Evolutionary conservation across 2,329 filamentous ascomycete species (phyloP).

Genomic region (Ascosphaera apis): DNA sequence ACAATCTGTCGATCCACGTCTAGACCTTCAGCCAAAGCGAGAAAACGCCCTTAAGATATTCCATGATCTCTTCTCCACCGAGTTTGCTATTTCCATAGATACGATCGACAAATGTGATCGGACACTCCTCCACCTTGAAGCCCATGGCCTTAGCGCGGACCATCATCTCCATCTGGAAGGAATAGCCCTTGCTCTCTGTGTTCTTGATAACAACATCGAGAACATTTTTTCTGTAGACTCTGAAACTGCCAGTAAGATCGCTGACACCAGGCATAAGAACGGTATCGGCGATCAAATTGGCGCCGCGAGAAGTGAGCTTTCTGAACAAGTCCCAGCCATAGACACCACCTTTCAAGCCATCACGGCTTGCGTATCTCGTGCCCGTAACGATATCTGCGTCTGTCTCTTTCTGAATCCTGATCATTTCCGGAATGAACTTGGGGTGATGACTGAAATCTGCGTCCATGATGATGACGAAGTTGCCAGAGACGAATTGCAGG

Average conservation of each 20-base stretch:
- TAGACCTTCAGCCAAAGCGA: conserved; percentile 57
- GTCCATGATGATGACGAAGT: conserved; percentile 99
- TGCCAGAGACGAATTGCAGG: conserved; percentile 69
- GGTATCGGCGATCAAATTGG: conserved; percentile 83
- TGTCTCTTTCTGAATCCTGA: conserved; percentile 49
- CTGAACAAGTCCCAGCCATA: conserved; percentile 93
- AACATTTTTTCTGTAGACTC: conserved; percentile 79
- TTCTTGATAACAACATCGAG: conserved; percentile 72
- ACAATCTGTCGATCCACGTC: conserved; percentile 3
- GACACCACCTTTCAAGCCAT: conserved; percentile 43
- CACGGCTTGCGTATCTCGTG: conserved; percentile 69
- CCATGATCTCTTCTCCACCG: conserved; percentile 82
- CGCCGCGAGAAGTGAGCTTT: conserved; percentile 51
- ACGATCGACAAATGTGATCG: conserved; percentile 88
- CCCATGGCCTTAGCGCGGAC: conserved; percentile 92
- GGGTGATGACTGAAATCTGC: conserved; percentile 98
- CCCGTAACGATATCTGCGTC: conserved; percentile 95
- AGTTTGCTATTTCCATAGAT: conserved; percentile 91
- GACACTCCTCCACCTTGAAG: conserved; percentile 79
- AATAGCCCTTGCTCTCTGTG: conserved; percentile 92
- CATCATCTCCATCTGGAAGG: conserved; percentile 99
- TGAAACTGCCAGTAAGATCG: conserved; percentile 84
- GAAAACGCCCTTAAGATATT: conserved; percentile 75
- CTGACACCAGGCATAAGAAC: conserved; percentile 81
- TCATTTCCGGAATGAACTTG: conserved; percentile 95